Base-by-base conservation (phyloP, 2,329 filamentous ascomycete genomes). In the Fusarium sp. region DNA sequence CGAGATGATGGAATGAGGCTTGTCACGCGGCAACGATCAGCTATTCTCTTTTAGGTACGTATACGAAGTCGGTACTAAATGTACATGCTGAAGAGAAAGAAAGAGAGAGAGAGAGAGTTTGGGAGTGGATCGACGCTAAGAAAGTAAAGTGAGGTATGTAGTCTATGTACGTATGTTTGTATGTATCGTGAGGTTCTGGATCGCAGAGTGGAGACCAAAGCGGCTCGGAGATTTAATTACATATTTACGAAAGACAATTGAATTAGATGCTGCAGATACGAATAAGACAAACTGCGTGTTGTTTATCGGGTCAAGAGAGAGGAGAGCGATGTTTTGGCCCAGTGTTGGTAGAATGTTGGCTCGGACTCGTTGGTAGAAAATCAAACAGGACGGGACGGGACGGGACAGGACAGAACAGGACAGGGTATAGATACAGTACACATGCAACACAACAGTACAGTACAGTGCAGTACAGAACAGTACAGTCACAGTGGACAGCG, bases 81-180 rank as follows among this genome's bases (percentile, higher is more conserved):
- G 32, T 34, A 34, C 32, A 34, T 34, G 32, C 32, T 34, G 32
- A 34, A 34, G 14, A 34, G 54, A 45, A 5, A 5, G 26, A 26
- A 5, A 26, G 26, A 26, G 26, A 57, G 44, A n/a, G 8, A 56
- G 45, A 44, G 41, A 20, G 24, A 32, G 54, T 57, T 66, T 60
- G 18, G 18, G n/a, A 26, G 36, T 45, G 50, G 68, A 72, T 72
- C 70, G 68, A 72, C 68, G 70, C 68, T 72, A 62, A 50, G 22
- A 56, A 41, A 20, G 54, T 14, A 32, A 30, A 28, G 18, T 47
- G 39, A 18, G 26, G 17, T n/a, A n/a, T 36, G 34, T 36, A 41
- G 22, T 34, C 32, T n/a, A 15, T 34, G 12, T 22, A 22, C 8
- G 12, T 22, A 14, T 34, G 12, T 22, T 8, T 8, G 11, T 20